Base-by-base conservation (phyloP, 306 rosid species). In the Rosa lucieae region DNA sequence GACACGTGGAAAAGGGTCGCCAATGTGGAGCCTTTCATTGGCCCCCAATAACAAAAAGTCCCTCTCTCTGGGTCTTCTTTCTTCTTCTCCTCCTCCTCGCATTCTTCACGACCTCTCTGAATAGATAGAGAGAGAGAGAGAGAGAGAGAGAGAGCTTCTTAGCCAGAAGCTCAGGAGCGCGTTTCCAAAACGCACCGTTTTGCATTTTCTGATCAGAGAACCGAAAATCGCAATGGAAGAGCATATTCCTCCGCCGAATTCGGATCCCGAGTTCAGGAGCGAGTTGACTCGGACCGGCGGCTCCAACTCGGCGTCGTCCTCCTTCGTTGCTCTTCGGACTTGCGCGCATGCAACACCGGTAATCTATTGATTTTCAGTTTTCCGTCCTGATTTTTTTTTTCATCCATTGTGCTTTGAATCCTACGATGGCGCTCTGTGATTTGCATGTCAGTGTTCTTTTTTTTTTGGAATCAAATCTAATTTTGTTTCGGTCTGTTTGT, bases 1-100 rank as follows among this genome's bases (percentile, higher is more conserved):
- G 86, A 83, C 98, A 90, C 96, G 93, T 89, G 97, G 88, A 94
- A 94, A 94, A 92, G 92, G 87, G 87, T 56, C 59, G 93, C 96
- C 96, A 90, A 32, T 87, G 84, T 94, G 97, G 92, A 87, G 48
- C 79, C 81, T 77, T 39, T 80, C 46, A 75, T 77, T 83, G 86
- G 74, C 12, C 49, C 82, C 84, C 78, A 46, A 44, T 43, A 46
- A 39, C 55, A 59, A 61, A 52, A 5, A 5, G 0, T 70, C 59
- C 17, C 52, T 37, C 58, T 21, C 71, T 15, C 70, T 32, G 35
- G 35, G 35, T 32, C 35, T 32, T 14, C 74, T 15, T 10, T 43
- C 77, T 51, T n/a, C n/a, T 29, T n/a, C 46, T 40, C 40, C 12
- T 17, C 0, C 11, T 7, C 26, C 71, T 47, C 37, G 6, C 74